Conservation (phyloP, 352 stramenopile species). For the Globisporangium radiosum region DNA sequence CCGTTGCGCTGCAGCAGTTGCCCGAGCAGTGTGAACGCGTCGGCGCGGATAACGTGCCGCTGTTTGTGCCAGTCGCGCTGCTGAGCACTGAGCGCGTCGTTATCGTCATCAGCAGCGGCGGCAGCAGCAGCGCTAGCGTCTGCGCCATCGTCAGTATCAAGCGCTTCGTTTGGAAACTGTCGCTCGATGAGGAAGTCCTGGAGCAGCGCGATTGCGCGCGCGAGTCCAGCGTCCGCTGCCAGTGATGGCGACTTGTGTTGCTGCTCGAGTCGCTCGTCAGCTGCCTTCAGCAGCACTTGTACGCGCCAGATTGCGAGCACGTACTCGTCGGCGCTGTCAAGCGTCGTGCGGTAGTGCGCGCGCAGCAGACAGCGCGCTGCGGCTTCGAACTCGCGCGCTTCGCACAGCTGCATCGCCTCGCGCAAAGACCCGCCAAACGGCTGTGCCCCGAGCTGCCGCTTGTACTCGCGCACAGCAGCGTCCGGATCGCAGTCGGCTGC, state of each 20-base stretch:
- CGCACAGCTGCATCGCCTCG: slow-evolving; percentile 15
- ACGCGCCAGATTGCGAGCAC: slow-evolving; percentile 35
- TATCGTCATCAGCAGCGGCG: slow-evolving; percentile 11
- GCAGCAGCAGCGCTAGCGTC: no score
- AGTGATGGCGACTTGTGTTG: background rate
- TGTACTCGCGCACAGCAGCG: slow-evolving; percentile 1
- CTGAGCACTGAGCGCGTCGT: slow-evolving; percentile 12
- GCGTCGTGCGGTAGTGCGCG: slow-evolving; percentile 40
- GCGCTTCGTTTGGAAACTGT: slow-evolving; percentile 15
- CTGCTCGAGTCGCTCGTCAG: background rate
- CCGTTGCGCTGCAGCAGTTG: slow-evolving; percentile 32
- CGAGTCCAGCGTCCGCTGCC: background rate
- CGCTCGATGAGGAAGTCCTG: slow-evolving; percentile 34
- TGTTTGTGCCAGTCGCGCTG: slow-evolving; percentile 24
- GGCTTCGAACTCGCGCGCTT: slow-evolving; percentile 12
- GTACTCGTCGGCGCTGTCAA: slow-evolving; percentile 52
- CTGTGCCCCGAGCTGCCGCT: slow-evolving; percentile 3
- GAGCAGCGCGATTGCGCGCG: slow-evolving; percentile 20
- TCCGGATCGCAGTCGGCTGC: background rate
- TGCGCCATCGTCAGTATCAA: slow-evolving; percentile 1
- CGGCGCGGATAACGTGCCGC: slow-evolving; percentile 28
- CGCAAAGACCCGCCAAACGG: slow-evolving; percentile 15
- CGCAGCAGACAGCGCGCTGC: slow-evolving; percentile 27
- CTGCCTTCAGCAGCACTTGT: slow-evolving; percentile 22
- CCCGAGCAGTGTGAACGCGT: slow-evolving; percentile 32